Evolutionary conservation across 345 rosid species (phyloP), one percentile per base, ranked within the genome.

Genomic region (Citrus australasica): DNA sequence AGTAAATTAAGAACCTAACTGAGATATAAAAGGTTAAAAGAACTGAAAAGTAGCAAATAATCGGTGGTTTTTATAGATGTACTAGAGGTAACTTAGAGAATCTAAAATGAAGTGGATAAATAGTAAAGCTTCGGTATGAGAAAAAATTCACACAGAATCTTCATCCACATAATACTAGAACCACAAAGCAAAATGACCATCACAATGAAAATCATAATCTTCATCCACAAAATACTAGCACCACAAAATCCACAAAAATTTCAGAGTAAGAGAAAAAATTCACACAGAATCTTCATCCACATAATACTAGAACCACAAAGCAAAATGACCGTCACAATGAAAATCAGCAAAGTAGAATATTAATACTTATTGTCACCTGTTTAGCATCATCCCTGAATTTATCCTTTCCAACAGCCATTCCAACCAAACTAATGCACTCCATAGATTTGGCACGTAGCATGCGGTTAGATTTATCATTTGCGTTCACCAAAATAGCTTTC

Each of bases 361-460:
- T 32, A 28, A 32, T 42, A 46, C 46, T 61, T 25, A 73, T 69
- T 22, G 30, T 66, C 79, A 89, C 95, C 95, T 91, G 93, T 74
- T 89, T 89, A 33, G 92, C 93, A 55, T 91, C 95, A 61, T 84
- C 86, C 84, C 87, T 88, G 69, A 91, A 91, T 78, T 90, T 90
- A 35, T 88, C 88, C 80, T 90, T 91, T 73, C 95, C 95, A 79
- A 91, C 95, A 72, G 93, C 95, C 95, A 91, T 89, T 60, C 92
- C 93, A 59, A 91, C 92, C 81, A 89, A 81, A 87, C 93, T 91
- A 67, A 91, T 88, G 87, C 95, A 91, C 77, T 89, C 95, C 93
- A 91, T 91, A 55, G 93, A 84, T 79, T 88, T 91, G 69, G 93
- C 95, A 71, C 92, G 95, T 71, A 91, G 90, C 93, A 91, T 89